These are phyloP conservation scores for Sugiyamaella lignohabitans DNA, from an alignment of 805 yeast species.

Conservation along the genomic window DNA sequence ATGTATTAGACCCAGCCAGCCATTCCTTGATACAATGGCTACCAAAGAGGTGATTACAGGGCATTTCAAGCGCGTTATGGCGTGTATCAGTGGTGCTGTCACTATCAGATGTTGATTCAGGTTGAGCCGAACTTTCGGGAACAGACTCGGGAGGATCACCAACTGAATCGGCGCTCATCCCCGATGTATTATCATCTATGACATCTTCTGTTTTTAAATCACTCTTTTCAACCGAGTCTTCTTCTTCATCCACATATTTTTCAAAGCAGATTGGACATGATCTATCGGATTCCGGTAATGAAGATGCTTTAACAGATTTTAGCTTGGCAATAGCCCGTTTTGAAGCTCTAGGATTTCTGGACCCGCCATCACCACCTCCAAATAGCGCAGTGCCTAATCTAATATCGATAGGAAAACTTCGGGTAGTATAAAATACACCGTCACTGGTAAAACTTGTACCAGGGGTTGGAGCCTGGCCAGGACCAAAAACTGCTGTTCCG, in stretches of 20 bases:
- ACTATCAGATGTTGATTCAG: not conserved
- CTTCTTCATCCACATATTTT: slow-evolving; percentile 22
- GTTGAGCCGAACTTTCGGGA: not conserved
- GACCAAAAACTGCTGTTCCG: too few species aligned
- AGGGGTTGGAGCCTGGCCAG: not conserved
- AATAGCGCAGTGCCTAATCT: not conserved
- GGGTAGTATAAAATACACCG: not conserved
- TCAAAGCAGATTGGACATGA: slow-evolving; percentile 43
- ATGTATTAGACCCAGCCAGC: slow-evolving; percentile 65
- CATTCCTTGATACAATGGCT: slow-evolving; percentile 77
- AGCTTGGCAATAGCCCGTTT: slow-evolving; percentile 31
- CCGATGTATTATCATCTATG: not conserved
- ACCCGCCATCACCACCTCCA: slow-evolving; percentile 1
- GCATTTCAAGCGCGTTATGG: slow-evolving; percentile 68
- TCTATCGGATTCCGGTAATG: slow-evolving; percentile 31
- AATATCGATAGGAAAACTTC: not conserved
- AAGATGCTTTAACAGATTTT: slow-evolving; percentile 25
- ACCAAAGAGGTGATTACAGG: slow-evolving; percentile 87
- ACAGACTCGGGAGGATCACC: slow-evolving; percentile 8
- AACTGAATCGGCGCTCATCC: not conserved
- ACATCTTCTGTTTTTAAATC: slow-evolving; percentile 3
- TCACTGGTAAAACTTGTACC: not conserved
- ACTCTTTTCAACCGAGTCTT: slow-evolving; percentile 12
- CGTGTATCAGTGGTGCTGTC: not conserved
- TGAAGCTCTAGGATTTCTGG: slow-evolving; percentile 19